phyloP scores from a whole-genome alignment of 176 grass and related monocot species.

The Bolboschoenus planiculmis region DNA sequence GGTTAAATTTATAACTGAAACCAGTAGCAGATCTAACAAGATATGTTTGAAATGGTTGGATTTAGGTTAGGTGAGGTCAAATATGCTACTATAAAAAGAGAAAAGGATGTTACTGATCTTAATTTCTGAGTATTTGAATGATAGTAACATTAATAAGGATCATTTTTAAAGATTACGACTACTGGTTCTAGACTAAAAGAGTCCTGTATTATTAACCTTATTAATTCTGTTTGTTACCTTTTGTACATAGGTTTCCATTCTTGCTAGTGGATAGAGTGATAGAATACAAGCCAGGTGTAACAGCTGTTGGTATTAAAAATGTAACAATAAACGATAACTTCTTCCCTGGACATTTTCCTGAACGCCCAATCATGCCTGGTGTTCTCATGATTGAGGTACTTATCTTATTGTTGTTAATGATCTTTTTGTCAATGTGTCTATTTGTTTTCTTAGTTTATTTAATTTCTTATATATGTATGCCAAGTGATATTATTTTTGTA shows the following conservation, averaged over 20 bases:
- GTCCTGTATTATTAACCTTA: background rate
- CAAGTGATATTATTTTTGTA: background rate
- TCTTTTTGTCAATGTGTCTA: background rate
- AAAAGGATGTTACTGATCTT: background rate
- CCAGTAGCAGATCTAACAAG: background rate
- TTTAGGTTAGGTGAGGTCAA: background rate
- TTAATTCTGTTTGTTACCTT: background rate
- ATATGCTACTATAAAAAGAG: background rate
- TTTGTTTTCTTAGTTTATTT: background rate
- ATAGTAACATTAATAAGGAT: background rate
- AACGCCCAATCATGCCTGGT: conserved; percentile 73
- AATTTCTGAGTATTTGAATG: background rate
- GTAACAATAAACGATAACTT: conserved; percentile 97
- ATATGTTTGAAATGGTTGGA: background rate
- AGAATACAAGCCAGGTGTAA: conserved; percentile 55
- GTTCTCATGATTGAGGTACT: conserved; percentile 53
- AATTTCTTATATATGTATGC: background rate
- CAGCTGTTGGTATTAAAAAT: conserved; percentile 66
- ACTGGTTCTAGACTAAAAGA: background rate
- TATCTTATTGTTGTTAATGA: background rate
- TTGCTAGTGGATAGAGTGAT: conserved; percentile 88
- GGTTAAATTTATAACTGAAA: background rate
- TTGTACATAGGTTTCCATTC: conserved; percentile 54
- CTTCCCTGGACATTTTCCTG: conserved; percentile 64
- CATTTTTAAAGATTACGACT: background rate